Percentiles rank a stretch among this genome's conserved stretches.
phyloP scores from a whole-genome alignment of 805 yeast species.

The Henningerozyma blattae region DNA sequence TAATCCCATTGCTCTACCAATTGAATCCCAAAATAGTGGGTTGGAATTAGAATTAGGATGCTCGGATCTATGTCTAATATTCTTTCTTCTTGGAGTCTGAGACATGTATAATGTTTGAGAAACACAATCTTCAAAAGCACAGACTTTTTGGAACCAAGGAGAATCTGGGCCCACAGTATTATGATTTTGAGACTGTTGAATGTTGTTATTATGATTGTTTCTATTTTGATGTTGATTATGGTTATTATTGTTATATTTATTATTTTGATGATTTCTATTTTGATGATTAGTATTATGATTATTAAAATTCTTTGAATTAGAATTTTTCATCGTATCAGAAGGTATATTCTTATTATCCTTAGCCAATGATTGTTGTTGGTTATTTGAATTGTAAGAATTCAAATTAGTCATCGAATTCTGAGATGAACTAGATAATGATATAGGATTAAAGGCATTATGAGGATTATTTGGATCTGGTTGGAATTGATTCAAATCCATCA shows the following conservation, averaged over 20 bases:
- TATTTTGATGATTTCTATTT: neutral
- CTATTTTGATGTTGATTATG: slow-evolving; percentile 6
- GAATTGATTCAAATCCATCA: neutral
- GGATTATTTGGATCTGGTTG: no score
- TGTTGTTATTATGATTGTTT: slow-evolving; percentile 3
- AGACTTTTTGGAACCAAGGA: slow-evolving; percentile 6
- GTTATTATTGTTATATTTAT: neutral
- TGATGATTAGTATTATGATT: neutral
- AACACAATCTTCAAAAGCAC: slow-evolving; percentile 11
- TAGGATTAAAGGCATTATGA: no score
- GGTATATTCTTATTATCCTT: no score
- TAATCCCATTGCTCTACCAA: slow-evolving; percentile 34
- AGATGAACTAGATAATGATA: no score
- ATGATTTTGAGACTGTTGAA: slow-evolving; percentile 8
- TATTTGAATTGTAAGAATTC: no score
- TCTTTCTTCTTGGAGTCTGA: slow-evolving; percentile 16
- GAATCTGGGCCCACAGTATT: slow-evolving; percentile 9
- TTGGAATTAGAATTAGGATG: slow-evolving; percentile 24
- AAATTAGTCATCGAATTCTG: no score
- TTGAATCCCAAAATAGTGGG: slow-evolving; percentile 36
- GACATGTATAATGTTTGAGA: slow-evolving; percentile 8
- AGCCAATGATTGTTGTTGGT: no score
- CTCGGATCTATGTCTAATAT: slow-evolving; percentile 14
- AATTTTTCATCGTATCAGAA: no score
- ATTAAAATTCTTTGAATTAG: neutral